A percentile compares a stretch with the other conserved stretches of the same genome.
phyloP scores from a whole-genome alignment of 1,284 basidiomycete species.

The Lentinula novae-zelandiae region DNA sequence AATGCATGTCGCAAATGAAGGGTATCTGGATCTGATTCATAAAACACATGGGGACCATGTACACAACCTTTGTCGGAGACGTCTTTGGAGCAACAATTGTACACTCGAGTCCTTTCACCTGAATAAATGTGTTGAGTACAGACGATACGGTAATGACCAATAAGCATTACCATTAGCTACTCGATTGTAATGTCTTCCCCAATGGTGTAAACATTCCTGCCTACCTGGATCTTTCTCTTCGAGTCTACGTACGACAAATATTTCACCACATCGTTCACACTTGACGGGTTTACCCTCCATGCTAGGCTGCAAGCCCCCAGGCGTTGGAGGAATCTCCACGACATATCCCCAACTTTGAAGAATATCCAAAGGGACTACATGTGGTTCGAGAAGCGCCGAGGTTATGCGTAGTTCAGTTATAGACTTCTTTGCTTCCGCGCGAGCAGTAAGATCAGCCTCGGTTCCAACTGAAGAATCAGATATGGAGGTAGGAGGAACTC shows the following conservation, averaged over 20 bases:
- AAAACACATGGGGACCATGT: constrained; percentile 72
- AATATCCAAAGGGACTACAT: constrained; percentile 56
- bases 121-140: constrained; percentile 17
- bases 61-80: constrained; percentile 61
- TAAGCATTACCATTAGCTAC: constrained; percentile 53
- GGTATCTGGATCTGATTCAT: constrained; percentile 64
- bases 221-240: constrained; percentile 43
- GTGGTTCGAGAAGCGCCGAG: constrained; percentile 46
- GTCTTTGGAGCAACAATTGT: constrained; percentile 64
- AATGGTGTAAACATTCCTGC: constrained; percentile 77
- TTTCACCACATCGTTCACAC: constrained; percentile 76
- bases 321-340: constrained; percentile 58
- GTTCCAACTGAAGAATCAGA: constrained; percentile 81
- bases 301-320: constrained; percentile 59
- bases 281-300: constrained; percentile 62
- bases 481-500: constrained; percentile 56
- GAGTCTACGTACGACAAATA: constrained; percentile 56
- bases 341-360: constrained; percentile 72
- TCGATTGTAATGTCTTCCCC: constrained; percentile 66
- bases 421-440: constrained; percentile 56
- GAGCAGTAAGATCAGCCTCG: constrained; percentile 58
- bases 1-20: constrained; percentile 78
- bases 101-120: constrained; percentile 67
- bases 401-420: constrained; percentile 58
- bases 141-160: background rate